Conservation (phyloP, 129 eudicot genomes). For the Pittosporum tobira region DNA sequence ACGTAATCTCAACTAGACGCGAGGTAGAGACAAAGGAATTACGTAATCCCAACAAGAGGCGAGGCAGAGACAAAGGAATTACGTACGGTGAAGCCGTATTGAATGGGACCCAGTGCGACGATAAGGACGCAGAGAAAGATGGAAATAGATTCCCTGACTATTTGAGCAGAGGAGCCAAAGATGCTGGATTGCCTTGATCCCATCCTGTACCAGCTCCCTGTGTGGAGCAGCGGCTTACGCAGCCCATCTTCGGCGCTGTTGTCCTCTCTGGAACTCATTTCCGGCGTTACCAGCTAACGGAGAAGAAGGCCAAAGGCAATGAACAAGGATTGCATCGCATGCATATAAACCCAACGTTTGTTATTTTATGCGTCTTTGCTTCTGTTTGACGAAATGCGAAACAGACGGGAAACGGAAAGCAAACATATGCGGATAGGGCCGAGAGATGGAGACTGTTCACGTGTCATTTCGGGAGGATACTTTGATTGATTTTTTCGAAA, state of each 20-base stretch:
- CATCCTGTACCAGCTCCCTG: constrained; percentile 82
- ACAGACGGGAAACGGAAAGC: constrained; percentile 8
- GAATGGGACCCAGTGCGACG: constrained; percentile 76
- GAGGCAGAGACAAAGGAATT: constrained; percentile 2
- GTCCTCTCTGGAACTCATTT: constrained; percentile 28
- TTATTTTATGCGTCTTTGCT: neutral
- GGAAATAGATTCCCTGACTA: constrained; percentile 53
- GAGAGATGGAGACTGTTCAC: constrained; percentile 14
- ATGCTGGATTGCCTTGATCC: constrained; percentile 64
- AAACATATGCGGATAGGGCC: constrained; percentile 3
- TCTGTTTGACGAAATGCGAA: constrained; percentile 31
- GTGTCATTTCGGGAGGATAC: constrained; percentile 20
- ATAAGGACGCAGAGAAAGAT: constrained; percentile 55
- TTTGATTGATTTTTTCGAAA: neutral
- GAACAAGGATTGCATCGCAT: neutral
- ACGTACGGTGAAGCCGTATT: constrained; percentile 68
- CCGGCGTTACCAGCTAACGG: neutral
- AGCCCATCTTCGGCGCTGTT: constrained; percentile 40
- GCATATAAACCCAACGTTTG: neutral
- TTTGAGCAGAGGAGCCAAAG: constrained; percentile 45
- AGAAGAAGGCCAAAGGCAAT: neutral
- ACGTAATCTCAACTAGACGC: no score
- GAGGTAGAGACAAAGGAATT: no score
- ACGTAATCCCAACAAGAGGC: no score
- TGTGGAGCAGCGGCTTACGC: constrained; percentile 70